A percentile compares a stretch with the other conserved stretches of the same genome.
These are phyloP conservation scores for Circinella umbellata DNA, from an alignment of 371 early-diverging fungal genomes.

Conservation along the genomic window DNA sequence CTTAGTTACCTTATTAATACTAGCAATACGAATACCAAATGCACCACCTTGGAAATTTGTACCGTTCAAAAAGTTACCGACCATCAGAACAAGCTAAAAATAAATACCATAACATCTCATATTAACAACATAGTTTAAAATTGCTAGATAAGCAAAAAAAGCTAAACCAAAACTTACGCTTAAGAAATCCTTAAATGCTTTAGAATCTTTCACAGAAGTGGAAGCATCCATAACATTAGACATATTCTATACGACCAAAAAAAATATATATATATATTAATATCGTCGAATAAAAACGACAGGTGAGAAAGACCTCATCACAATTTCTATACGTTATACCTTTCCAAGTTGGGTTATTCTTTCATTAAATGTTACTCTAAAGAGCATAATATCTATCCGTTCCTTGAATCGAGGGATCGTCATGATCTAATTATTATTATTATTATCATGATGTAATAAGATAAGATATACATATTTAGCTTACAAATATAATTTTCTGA, in stretches of 20 bases:
- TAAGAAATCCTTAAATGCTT: constrained; percentile 55
- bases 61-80: constrained; percentile 95
- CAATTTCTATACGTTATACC: constrained; percentile 35
- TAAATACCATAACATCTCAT: background rate
- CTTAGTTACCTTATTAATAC: constrained; percentile 75
- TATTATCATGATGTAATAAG: constrained; percentile 15
- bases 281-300: no score
- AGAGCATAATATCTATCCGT: constrained; percentile 76
- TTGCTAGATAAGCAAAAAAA: no score
- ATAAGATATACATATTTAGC: constrained; percentile 12
- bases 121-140: no score
- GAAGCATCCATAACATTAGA: constrained; percentile 61
- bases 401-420: constrained; percentile 82
- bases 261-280: background rate
- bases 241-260: constrained; percentile 42
- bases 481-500: no score
- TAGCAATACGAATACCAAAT: constrained; percentile 89
- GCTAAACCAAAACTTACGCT: constrained; percentile 40
- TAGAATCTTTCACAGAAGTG: constrained; percentile 54
- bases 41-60: constrained; percentile 88
- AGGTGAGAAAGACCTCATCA: no score
- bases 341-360: constrained; percentile 68
- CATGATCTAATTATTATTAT: constrained; percentile 59
- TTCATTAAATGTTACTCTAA: constrained; percentile 77
- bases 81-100: constrained; percentile 76